Conservation (phyloP, 2,329 filamentous ascomycete species). For the Ascochyta clinopodiicola region DNA sequence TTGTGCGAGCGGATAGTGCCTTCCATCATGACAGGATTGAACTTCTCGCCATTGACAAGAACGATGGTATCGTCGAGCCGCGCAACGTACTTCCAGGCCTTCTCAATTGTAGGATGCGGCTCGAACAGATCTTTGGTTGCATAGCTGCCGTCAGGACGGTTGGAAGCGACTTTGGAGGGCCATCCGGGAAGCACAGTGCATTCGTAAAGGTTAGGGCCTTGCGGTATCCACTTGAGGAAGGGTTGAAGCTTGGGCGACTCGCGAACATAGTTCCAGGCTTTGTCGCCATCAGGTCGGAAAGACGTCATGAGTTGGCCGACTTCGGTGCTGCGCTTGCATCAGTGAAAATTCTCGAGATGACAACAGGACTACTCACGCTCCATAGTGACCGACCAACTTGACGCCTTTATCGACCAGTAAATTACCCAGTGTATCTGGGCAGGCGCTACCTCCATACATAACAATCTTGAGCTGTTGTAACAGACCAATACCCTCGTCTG, state of each 20-base stretch:
- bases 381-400: constrained; percentile 64
- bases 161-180: constrained; percentile 43
- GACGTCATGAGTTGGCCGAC: constrained; percentile 70
- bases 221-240: constrained; percentile 51
- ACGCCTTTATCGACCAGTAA: constrained; percentile 60
- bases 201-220: constrained; percentile 50
- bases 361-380: constrained; percentile 53
- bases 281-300: constrained; percentile 60
- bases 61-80: constrained; percentile 57
- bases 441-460: constrained; percentile 64
- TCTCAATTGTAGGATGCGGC: constrained; percentile 52
- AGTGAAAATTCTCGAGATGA: background rate
- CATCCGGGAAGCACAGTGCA: constrained; percentile 47
- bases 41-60: constrained; percentile 59
- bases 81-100: constrained; percentile 56
- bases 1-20: constrained; percentile 60
- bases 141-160: constrained; percentile 28
- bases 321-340: constrained; percentile 59
- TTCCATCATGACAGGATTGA: constrained; percentile 59
- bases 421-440: constrained; percentile 65
- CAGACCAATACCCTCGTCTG: constrained; percentile 59
- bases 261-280: constrained; percentile 66
- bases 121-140: constrained; percentile 54
- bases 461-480: constrained; percentile 60
- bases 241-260: constrained; percentile 50